phyloP scores from a whole-genome alignment of 345 rosid species.

The Excoecaria cochinchinensis region DNA sequence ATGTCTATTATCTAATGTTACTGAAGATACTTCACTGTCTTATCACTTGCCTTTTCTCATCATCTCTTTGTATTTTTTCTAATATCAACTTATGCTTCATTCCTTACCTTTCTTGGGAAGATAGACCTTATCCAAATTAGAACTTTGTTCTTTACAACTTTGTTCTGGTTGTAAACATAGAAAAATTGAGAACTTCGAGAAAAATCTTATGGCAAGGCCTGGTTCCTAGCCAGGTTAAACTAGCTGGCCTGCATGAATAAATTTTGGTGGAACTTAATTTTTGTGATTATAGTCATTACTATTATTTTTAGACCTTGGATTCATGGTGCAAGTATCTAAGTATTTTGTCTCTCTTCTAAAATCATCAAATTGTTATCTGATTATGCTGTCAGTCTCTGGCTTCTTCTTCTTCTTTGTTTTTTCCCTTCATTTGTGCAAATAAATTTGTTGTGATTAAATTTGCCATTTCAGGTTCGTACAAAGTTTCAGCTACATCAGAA shows the following conservation, averaged over 20 bases:
- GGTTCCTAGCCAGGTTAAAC: background rate
- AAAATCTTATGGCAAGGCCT: background rate
- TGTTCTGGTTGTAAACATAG: background rate
- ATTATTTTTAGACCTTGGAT: background rate
- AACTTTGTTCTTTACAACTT: background rate
- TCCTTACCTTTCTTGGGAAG: background rate
- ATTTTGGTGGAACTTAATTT: background rate
- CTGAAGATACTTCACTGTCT: background rate
- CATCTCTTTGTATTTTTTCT: too few species aligned
- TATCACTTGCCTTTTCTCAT: background rate
- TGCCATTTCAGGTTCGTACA: slow-evolving; percentile 64
- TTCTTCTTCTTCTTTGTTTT: background rate
- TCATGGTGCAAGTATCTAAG: background rate
- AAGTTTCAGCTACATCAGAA: slow-evolving; percentile 55
- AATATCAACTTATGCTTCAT: background rate
- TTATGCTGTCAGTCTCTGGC: background rate
- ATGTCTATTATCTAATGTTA: background rate
- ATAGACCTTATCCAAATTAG: background rate
- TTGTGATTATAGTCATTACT: background rate
- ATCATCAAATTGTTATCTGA: background rate
- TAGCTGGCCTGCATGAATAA: background rate
- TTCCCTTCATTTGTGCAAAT: background rate
- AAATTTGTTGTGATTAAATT: background rate
- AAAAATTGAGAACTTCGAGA: background rate
- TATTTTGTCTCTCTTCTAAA: background rate